A percentile compares a stretch with the other conserved stretches of the same genome.
phyloP scores from a whole-genome alignment of 2,329 filamentous ascomycete species.

The Diplodia scrobiculata region DNA sequence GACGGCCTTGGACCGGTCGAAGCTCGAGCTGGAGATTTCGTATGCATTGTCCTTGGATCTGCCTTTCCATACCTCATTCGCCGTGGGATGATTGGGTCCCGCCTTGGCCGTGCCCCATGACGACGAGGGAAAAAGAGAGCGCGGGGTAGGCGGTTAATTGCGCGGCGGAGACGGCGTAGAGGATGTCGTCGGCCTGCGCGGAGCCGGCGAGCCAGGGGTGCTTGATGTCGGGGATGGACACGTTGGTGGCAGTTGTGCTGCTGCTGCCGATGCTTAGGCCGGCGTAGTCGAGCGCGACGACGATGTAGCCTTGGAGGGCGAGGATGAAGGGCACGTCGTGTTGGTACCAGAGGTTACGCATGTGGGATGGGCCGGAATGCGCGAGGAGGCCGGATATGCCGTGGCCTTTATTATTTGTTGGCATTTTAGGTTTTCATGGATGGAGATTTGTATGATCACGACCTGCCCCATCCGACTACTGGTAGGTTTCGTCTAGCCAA shows the following conservation, averaged over 20 bases:
- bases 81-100: too few species aligned
- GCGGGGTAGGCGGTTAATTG: too few species aligned
- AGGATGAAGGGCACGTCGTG: conserved; percentile 36
- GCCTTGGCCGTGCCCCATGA: too few species aligned
- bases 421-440: neutral
- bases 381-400: conserved; percentile 33
- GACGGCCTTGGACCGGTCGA: too few species aligned
- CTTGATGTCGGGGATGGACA: too few species aligned
- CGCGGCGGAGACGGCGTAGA: too few species aligned
- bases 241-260: conserved; percentile 34
- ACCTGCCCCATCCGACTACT: neutral
- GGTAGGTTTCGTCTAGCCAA: neutral
- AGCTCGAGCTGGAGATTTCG: too few species aligned
- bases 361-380: conserved; percentile 32
- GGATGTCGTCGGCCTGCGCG: too few species aligned
- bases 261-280: conserved; percentile 32
- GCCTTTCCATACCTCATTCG: too few species aligned
- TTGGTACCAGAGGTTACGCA: conserved; percentile 35
- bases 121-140: too few species aligned
- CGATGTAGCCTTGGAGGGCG: conserved; percentile 37
- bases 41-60: too few species aligned
- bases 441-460: neutral
- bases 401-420: conserved; percentile 5
- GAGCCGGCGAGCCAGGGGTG: too few species aligned
- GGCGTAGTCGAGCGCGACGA: conserved; percentile 35